These are phyloP conservation scores for Epichloe typhina DNA, from an alignment of 2,329 filamentous ascomycete genomes.

Conservation along the genomic window DNA sequence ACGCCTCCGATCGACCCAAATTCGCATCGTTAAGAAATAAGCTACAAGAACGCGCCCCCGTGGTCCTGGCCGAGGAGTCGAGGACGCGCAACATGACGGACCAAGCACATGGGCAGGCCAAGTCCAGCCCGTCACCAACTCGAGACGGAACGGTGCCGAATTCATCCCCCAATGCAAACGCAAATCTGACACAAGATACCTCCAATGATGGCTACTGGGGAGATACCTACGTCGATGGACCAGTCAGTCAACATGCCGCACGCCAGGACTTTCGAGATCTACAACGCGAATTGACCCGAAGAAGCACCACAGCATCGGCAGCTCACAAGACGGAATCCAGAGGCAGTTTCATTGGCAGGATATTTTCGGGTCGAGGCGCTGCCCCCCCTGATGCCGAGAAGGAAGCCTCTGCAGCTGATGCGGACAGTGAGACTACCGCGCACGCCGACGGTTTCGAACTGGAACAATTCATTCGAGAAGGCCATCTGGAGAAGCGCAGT, in stretches of 20 bases:
- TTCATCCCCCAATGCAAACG: background rate
- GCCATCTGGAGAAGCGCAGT: slow-evolving; percentile 61
- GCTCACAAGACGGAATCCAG: background rate
- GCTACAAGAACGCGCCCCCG: too few relatives aligned
- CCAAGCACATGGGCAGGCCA: background rate
- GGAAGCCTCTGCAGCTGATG: background rate
- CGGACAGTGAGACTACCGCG: slow-evolving; percentile 1
- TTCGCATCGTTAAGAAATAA: too few relatives aligned
- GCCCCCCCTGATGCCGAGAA: slow-evolving; percentile 3
- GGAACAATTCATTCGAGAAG: slow-evolving; percentile 56
- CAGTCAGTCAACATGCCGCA: slow-evolving; percentile 9
- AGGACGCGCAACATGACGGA: background rate
- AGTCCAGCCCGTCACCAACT: background rate
- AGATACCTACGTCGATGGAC: slow-evolving; percentile 11
- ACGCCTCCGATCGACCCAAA: too few relatives aligned
- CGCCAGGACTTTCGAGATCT: slow-evolving; percentile 11
- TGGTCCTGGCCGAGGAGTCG: too few relatives aligned
- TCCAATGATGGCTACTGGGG: slow-evolving; percentile 14
- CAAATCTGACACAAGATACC: background rate
- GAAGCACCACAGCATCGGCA: slow-evolving; percentile 7
- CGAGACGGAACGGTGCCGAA: background rate
- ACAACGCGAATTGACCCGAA: slow-evolving; percentile 12
- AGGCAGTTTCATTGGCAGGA: background rate
- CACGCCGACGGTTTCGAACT: slow-evolving; percentile 51
- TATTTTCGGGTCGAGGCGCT: background rate